A percentile compares a stretch with the other conserved stretches of the same genome.
Evolutionary conservation across 768 basidiomycete genomes (phyloP).

Genomic region (Agaricus sinodeliciosus): DNA sequence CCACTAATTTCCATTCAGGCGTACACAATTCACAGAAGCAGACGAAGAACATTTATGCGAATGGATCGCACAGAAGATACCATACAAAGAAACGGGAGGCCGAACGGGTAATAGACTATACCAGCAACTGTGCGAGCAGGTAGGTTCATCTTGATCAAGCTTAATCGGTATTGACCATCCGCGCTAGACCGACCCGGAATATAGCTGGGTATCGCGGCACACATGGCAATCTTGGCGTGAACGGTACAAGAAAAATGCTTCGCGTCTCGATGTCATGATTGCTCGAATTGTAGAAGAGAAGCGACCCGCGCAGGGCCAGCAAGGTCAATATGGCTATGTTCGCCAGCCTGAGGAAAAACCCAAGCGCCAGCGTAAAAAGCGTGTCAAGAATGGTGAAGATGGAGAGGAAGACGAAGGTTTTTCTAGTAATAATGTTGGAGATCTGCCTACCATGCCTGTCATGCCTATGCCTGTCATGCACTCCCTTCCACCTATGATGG

Average conservation of each 20-base stretch:
- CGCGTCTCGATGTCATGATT: slow-evolving; percentile 60
- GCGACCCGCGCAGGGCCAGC: slow-evolving; percentile 63
- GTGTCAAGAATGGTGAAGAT: slow-evolving; percentile 23
- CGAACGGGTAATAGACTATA: slow-evolving; percentile 79
- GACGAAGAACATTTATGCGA: slow-evolving; percentile 70
- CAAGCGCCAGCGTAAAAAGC: slow-evolving; percentile 49
- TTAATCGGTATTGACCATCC: not conserved
- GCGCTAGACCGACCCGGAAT: slow-evolving; percentile 64
- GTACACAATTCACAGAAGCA: slow-evolving; percentile 71
- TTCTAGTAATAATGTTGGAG: slow-evolving; percentile 14
- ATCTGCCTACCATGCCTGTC: slow-evolving; percentile 13
- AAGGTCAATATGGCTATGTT: slow-evolving; percentile 80
- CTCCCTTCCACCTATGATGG: slow-evolving; percentile 6
- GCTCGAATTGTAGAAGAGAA: slow-evolving; percentile 61
- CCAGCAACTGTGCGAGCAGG: slow-evolving; percentile 74
- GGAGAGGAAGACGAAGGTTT: slow-evolving; percentile 17
- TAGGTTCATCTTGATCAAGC: slow-evolving; percentile 20
- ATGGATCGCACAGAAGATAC: slow-evolving; percentile 81
- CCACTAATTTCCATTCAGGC: slow-evolving; percentile 31
- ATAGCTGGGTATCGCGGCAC: slow-evolving; percentile 73
- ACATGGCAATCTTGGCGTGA: slow-evolving; percentile 92
- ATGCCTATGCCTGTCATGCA: slow-evolving; percentile 12
- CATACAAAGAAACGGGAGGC: slow-evolving; percentile 77
- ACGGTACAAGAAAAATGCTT: slow-evolving; percentile 78
- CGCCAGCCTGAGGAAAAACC: slow-evolving; percentile 67